phyloP scores from a whole-genome alignment of 2,329 filamentous ascomycete genomes.

The Colletotrichum orchidophilum region DNA sequence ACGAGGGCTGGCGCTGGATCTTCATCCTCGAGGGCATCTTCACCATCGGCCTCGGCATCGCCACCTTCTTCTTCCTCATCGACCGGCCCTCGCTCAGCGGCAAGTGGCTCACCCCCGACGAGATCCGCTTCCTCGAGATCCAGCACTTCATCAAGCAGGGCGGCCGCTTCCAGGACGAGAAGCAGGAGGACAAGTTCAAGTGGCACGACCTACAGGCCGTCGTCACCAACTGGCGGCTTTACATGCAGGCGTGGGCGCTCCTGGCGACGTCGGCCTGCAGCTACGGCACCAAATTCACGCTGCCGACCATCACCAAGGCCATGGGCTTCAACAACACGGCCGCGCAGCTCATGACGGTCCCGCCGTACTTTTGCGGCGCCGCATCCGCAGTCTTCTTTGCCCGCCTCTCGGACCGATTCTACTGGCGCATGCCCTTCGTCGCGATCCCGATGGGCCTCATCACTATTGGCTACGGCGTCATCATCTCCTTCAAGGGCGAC shows the following conservation, averaged over 20 bases:
- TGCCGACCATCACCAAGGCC: constrained; percentile 36
- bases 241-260: constrained; percentile 41
- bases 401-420: constrained; percentile 72
- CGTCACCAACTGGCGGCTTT: constrained; percentile 43
- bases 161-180: constrained; percentile 36
- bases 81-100: constrained; percentile 48
- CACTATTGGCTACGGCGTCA: constrained; percentile 65
- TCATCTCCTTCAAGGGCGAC: constrained; percentile 68
- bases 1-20: constrained; percentile 68
- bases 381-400: constrained; percentile 71
- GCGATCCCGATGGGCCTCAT: constrained; percentile 68
- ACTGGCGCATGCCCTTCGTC: constrained; percentile 72
- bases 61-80: constrained; percentile 51
- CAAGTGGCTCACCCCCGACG: constrained; percentile 46
- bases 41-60: constrained; percentile 52
- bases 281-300: constrained; percentile 38
- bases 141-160: constrained; percentile 45
- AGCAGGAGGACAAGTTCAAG: constrained; percentile 32
- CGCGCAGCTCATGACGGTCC: constrained; percentile 63
- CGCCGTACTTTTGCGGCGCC: constrained; percentile 69
- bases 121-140: constrained; percentile 44
- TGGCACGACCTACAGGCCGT: constrained; percentile 40
- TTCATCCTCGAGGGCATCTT: constrained; percentile 48
- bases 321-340: constrained; percentile 36
- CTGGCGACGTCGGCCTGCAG: constrained; percentile 39